These are phyloP conservation scores for Globisporangium cystogenes DNA, from an alignment of 352 stramenopile species.

Conservation along the genomic window DNA sequence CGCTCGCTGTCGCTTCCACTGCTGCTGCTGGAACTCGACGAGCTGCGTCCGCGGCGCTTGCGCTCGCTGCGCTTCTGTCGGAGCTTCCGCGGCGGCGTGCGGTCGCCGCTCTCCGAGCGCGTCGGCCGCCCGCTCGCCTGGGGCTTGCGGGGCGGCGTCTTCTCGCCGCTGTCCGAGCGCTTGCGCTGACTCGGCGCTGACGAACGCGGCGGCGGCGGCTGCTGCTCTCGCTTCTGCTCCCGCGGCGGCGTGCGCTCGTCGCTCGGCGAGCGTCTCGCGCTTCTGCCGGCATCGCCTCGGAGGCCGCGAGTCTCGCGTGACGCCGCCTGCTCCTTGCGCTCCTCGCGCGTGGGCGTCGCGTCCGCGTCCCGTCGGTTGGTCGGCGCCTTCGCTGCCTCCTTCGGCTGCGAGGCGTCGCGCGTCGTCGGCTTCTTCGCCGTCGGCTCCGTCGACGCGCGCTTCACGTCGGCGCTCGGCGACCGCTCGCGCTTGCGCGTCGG, in stretches of 20 bases:
- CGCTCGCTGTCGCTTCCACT: constrained; percentile 9
- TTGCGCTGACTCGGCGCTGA: too few species aligned
- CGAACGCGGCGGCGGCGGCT: neutral
- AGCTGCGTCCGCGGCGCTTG: constrained; percentile 7
- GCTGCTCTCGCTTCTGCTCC: neutral
- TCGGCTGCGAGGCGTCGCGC: neutral
- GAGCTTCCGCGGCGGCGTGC: constrained; percentile 14
- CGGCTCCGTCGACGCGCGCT: constrained; percentile 4
- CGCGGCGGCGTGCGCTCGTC: constrained; percentile 4
- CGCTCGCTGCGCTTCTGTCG: constrained; percentile 5
- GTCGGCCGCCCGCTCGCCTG: constrained; percentile 10
- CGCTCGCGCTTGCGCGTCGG: constrained; percentile 11
- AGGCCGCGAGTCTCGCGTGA: too few species aligned
- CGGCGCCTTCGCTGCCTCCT: neutral
- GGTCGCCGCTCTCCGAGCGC: constrained; percentile 11
- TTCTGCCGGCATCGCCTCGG: too few species aligned
- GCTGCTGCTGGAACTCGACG: constrained; percentile 6
- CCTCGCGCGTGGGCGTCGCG: neutral
- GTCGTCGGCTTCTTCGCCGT: constrained; percentile 2
- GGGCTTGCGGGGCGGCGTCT: constrained; percentile 26
- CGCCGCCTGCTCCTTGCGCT: constrained; percentile 1
- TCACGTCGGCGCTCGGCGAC: constrained; percentile 6
- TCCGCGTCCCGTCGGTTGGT: neutral
- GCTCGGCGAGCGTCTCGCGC: constrained; percentile 4
- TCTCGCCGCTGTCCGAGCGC: constrained; percentile 13